Percentiles rank a stretch among this genome's conserved stretches.
Evolutionary conservation across 2,329 filamentous ascomycete genomes (phyloP).

Genomic region (Talaromyces rugulosus): DNA sequence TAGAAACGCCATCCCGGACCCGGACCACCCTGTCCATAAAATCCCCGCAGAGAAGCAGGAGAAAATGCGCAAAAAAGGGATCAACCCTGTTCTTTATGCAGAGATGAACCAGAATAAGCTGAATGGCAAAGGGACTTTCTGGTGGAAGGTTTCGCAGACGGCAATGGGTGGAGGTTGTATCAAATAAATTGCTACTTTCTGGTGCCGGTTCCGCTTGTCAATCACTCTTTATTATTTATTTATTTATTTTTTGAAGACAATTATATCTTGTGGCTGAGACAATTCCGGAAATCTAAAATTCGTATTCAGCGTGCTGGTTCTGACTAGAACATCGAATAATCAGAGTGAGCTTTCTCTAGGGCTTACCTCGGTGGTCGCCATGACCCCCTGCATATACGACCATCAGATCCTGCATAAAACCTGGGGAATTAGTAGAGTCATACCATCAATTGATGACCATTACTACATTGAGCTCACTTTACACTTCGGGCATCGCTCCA

Average conservation of each 20-base stretch:
- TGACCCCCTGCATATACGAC: neutral
- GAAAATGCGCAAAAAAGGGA: slow-evolving; percentile 44
- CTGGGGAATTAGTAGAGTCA: neutral
- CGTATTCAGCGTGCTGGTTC: neutral
- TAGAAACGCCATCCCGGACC: slow-evolving; percentile 9
- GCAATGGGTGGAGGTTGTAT: slow-evolving; percentile 16
- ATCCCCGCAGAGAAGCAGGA: slow-evolving; percentile 35
- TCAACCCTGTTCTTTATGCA: slow-evolving; percentile 43
- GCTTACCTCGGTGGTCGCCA: too few species aligned
- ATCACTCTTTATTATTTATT: too few species aligned
- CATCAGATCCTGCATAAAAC: neutral
- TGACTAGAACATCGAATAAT: neutral
- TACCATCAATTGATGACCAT: too few species aligned
- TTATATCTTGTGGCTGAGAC: too few species aligned
- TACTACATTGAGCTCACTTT: too few species aligned
- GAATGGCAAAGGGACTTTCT: slow-evolving; percentile 30
- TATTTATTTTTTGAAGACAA: neutral
- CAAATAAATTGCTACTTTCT: slow-evolving; percentile 3
- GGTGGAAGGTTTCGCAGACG: slow-evolving; percentile 15
- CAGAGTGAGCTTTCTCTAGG: too few species aligned
- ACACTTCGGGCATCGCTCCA: neutral
- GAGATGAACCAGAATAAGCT: slow-evolving; percentile 44
- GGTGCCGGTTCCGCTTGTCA: too few species aligned
- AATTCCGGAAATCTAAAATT: too few species aligned
- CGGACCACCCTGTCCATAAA: slow-evolving; percentile 16